These are phyloP conservation scores for Globisporangium megalacanthum DNA, from an alignment of 352 stramenopile genomes.

Conservation along the genomic window DNA sequence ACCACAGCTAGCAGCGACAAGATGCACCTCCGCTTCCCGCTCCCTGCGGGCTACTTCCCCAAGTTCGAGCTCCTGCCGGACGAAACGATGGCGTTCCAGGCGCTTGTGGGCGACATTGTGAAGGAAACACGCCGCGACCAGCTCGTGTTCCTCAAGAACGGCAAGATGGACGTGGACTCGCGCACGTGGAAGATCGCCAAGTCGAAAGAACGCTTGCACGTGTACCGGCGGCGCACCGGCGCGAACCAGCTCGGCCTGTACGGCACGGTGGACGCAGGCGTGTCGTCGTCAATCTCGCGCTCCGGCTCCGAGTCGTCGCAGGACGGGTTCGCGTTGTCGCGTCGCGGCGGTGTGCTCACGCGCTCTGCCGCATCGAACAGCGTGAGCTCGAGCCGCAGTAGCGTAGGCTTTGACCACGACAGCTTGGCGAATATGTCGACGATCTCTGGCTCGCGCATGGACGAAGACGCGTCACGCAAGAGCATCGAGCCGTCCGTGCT, in stretches of 20 bases:
- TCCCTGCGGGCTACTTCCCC: constrained; percentile 64
- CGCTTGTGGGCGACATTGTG: constrained; percentile 59
- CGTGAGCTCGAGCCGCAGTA: constrained; percentile 9
- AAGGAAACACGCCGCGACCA: constrained; percentile 54
- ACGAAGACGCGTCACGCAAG: constrained; percentile 36
- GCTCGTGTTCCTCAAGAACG: constrained; percentile 46
- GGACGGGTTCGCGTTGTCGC: constrained; percentile 8
- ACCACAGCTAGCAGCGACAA: constrained; percentile 1
- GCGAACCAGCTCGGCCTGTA: constrained; percentile 37
- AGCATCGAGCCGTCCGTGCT: constrained; percentile 39
- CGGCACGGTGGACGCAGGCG: constrained; percentile 11
- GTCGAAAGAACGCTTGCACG: constrained; percentile 60
- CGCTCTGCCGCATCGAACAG: constrained; percentile 13
- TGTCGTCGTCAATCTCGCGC: constrained; percentile 16
- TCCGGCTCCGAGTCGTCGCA: constrained; percentile 18
- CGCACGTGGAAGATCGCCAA: constrained; percentile 66
- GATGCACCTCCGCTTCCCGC: constrained; percentile 71
- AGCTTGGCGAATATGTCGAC: constrained; percentile 24
- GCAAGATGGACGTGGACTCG: constrained; percentile 48
- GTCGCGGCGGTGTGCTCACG: constrained; percentile 7
- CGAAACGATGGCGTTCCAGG: constrained; percentile 45
- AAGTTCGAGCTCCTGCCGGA: constrained; percentile 59
- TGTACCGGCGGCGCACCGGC: constrained; percentile 41
- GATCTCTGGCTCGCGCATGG: constrained; percentile 10
- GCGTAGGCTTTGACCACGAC: constrained; percentile 17